Percentiles rank a stretch among this genome's conserved stretches.
Conservation (phyloP, 2,329 filamentous ascomycete species). For the Pestalotiopsis fici region DNA sequence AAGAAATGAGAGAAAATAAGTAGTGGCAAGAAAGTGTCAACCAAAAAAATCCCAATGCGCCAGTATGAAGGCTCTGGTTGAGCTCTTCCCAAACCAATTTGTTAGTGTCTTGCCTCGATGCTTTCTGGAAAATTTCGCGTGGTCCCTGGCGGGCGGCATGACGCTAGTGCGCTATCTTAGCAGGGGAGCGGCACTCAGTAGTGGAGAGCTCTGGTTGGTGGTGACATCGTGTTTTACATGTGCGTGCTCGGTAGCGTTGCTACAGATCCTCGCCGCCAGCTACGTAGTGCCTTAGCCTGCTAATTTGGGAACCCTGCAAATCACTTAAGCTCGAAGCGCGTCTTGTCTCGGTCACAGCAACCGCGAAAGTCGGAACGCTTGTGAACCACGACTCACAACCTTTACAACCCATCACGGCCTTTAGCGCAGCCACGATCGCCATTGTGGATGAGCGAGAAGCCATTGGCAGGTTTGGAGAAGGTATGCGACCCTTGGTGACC, state of each 20-base stretch:
- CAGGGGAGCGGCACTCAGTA: background rate
- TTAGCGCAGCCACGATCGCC: background rate
- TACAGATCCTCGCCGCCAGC: background rate
- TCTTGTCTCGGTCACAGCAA: background rate
- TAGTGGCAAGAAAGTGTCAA: background rate
- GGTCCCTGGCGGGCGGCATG: background rate
- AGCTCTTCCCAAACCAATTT: background rate
- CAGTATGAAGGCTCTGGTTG: background rate
- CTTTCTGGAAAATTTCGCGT: background rate
- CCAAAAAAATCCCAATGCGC: background rate
- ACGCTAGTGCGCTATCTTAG: background rate
- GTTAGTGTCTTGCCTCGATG: background rate
- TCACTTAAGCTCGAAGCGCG: background rate
- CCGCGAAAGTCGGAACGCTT: background rate
- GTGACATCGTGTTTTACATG: background rate
- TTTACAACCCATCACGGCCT: background rate
- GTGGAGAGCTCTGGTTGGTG: background rate
- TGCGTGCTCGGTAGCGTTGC: background rate
- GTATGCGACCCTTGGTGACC: background rate
- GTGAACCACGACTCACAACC: background rate
- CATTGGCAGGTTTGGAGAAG: background rate
- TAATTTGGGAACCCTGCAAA: background rate
- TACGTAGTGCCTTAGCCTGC: background rate
- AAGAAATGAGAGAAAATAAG: constrained; percentile 5
- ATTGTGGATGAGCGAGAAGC: background rate